Evolutionary conservation across 192 early-diverging fungal genomes (phyloP).

Genomic region (Coemansia sp.): DNA sequence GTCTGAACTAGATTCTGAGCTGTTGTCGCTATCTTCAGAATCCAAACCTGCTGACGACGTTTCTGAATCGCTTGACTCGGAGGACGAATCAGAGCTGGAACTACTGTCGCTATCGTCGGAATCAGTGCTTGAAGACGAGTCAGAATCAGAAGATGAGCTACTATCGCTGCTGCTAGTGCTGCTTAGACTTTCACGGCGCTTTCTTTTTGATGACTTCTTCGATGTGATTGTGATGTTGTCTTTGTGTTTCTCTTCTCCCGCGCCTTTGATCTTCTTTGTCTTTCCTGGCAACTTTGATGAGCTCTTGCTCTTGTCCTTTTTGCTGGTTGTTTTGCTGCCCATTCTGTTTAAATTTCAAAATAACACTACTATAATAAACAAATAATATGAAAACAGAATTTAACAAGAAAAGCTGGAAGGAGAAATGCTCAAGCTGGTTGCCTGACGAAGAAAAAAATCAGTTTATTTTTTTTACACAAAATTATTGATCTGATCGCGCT

Average conservation of each 20-base stretch:
- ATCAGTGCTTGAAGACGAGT: neutral
- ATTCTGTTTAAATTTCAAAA: slow-evolving; percentile 1
- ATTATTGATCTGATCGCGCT: neutral
- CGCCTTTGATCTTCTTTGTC: slow-evolving; percentile 4
- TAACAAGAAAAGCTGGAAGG: neutral
- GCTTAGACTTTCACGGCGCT: slow-evolving; percentile 6
- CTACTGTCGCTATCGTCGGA: neutral
- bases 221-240: neutral
- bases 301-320: slow-evolving; percentile 14
- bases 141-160: neutral
- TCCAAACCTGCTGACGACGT: neutral
- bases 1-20: slow-evolving; percentile 13
- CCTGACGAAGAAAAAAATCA: neutral
- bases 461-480: neutral
- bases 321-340: slow-evolving; percentile 21
- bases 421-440: slow-evolving; percentile 7
- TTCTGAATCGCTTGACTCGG: slow-evolving; percentile 1
- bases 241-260: neutral
- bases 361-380: slow-evolving; percentile 10
- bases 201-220: slow-evolving; percentile 4
- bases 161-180: neutral
- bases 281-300: neutral
- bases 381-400: neutral
- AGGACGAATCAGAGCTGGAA: neutral
- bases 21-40: neutral